phyloP scores from a whole-genome alignment of 2,329 filamentous ascomycete genomes.

The Cercospora beticola region DNA sequence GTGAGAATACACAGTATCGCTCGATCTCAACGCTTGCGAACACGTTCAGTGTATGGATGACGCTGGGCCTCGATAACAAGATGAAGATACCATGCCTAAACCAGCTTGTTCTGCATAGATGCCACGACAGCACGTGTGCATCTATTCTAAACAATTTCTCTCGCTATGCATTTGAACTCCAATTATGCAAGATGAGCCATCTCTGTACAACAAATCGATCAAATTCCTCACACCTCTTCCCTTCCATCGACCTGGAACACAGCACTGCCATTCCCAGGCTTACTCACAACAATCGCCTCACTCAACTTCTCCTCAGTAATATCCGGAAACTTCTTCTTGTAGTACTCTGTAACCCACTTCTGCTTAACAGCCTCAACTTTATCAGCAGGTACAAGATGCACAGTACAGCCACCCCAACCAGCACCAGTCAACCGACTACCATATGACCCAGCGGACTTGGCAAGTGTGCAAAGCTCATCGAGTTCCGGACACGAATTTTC shows the following conservation, averaged over 20 bases:
- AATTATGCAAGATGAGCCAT: background rate
- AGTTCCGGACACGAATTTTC: conserved; percentile 91
- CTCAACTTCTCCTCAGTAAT: conserved; percentile 71
- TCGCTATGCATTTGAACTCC: background rate
- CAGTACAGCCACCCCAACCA: conserved; percentile 94
- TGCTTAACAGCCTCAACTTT: conserved; percentile 75
- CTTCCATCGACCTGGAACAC: conserved; percentile 35
- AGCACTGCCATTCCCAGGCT: conserved; percentile 70
- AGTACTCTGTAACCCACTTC: conserved; percentile 80
- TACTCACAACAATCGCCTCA: conserved; percentile 82
- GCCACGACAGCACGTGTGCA: background rate
- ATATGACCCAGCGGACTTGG: conserved; percentile 73
- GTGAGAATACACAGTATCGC: background rate
- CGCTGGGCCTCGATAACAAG: background rate
- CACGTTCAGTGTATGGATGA: background rate
- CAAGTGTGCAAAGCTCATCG: conserved; percentile 83
- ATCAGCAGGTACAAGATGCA: conserved; percentile 84
- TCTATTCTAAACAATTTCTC: background rate
- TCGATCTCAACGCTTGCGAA: background rate
- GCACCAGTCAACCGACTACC: conserved; percentile 87
- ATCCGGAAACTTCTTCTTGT: conserved; percentile 66
- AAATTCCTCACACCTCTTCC: conserved; percentile 12
- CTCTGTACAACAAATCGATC: background rate
- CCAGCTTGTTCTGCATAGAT: background rate
- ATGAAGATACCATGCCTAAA: background rate